A percentile compares a stretch with the other conserved stretches of the same genome.
Evolutionary conservation across 495 filamentous ascomycete genomes (phyloP).

Genomic region (Ascobolus immersus): DNA sequence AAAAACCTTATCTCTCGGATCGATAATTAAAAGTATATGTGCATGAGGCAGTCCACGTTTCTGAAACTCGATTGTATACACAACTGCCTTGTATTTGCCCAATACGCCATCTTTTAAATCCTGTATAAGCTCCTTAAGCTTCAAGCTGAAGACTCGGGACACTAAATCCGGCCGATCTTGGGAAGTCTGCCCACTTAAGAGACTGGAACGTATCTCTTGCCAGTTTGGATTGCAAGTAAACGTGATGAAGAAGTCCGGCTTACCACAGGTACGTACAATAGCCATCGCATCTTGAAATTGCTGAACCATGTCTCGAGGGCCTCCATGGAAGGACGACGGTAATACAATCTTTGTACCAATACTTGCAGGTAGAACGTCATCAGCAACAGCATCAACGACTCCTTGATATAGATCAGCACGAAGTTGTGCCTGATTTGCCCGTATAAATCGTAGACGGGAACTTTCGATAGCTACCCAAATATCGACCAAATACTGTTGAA

Average conservation of each 20-base stretch:
- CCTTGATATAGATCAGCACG: slow-evolving; percentile 7
- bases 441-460: slow-evolving; percentile 1
- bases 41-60: slow-evolving; percentile 6
- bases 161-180: slow-evolving; percentile 5
- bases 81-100: slow-evolving; percentile 2
- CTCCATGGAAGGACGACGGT: slow-evolving; percentile 1
- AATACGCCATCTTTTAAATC: slow-evolving; percentile 5
- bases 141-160: slow-evolving; percentile 5
- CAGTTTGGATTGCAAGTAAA: slow-evolving; percentile 8
- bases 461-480: too few relatives aligned
- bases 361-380: slow-evolving; percentile 1
- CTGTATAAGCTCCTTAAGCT: slow-evolving; percentile 5
- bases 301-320: background rate
- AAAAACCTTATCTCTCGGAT: background rate
- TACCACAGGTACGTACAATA: slow-evolving; percentile 6
- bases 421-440: slow-evolving; percentile 5
- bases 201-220: slow-evolving; percentile 4
- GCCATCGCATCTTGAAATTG: slow-evolving; percentile 7
- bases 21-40: slow-evolving; percentile 3
- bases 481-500: slow-evolving; percentile 8
- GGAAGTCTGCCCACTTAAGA: slow-evolving; percentile 2
- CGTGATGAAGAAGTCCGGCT: slow-evolving; percentile 8
- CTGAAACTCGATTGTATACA: slow-evolving; percentile 9
- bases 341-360: slow-evolving; percentile 3
- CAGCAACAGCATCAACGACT: slow-evolving; percentile 3